Evolutionary conservation across 257 asterid species (phyloP).

Genomic region (Gynochthodes officinalis): DNA sequence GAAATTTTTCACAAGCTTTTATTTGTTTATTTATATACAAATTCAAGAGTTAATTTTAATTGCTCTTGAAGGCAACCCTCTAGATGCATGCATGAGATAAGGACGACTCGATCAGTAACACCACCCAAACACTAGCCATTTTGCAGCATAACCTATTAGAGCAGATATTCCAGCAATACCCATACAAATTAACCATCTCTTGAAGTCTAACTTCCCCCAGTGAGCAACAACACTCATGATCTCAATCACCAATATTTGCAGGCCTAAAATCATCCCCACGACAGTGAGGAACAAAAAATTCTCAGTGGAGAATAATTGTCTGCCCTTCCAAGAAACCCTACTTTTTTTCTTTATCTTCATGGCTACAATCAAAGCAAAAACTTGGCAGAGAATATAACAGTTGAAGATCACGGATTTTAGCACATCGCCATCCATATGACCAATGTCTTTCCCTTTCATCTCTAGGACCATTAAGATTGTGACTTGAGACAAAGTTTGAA

Average conservation of each 20-base stretch:
- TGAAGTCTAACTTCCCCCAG: constrained; percentile 22
- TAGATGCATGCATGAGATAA: too few species aligned
- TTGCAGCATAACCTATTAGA: constrained; percentile 28
- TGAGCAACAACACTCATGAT: constrained; percentile 23
- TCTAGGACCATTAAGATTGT: constrained; percentile 15
- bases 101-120: too few species aligned
- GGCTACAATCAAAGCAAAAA: constrained; percentile 28
- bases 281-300: constrained; percentile 14
- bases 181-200: constrained; percentile 31
- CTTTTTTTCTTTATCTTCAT: constrained; percentile 13
- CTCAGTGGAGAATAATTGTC: not conserved
- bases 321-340: not conserved
- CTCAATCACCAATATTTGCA: constrained; percentile 26
- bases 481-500: constrained; percentile 33
- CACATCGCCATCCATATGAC: constrained; percentile 12
- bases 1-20: too few species aligned
- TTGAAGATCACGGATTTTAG: constrained; percentile 27
- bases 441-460: constrained; percentile 24
- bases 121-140: not conserved
- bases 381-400: constrained; percentile 36
- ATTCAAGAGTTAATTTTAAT: too few species aligned
- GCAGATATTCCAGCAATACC: constrained; percentile 33
- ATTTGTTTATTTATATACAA: too few species aligned
- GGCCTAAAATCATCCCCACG: constrained; percentile 4
- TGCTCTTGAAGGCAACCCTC: too few species aligned